Evolutionary conservation across 2,329 filamentous ascomycete genomes (phyloP).

Genomic region (Drechslerella dactyloides): DNA sequence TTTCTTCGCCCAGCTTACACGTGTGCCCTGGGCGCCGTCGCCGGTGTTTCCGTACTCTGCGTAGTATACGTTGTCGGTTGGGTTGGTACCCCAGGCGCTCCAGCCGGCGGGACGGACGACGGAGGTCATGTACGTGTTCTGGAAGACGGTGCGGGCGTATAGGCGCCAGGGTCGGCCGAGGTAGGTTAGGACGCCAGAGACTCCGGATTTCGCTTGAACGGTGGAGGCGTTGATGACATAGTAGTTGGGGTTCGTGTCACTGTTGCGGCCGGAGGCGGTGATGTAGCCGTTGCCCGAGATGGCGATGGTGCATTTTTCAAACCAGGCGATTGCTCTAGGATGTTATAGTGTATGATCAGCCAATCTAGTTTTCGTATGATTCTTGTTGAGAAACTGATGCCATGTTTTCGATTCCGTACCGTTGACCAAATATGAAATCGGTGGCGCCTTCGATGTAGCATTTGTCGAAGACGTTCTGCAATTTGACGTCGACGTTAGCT

Average conservation of each 20-base stretch:
- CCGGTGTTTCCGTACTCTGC: conserved; percentile 69
- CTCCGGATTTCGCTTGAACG: conserved; percentile 59
- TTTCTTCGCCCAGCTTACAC: conserved; percentile 58
- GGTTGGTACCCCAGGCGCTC: conserved; percentile 63
- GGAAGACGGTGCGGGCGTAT: conserved; percentile 64
- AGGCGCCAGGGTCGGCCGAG: conserved; percentile 65
- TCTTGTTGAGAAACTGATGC: neutral
- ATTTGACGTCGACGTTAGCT: neutral
- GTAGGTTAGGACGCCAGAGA: conserved; percentile 59
- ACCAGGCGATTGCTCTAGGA: conserved; percentile 62
- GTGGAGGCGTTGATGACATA: conserved; percentile 66
- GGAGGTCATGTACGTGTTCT: conserved; percentile 62
- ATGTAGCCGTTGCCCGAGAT: conserved; percentile 62
- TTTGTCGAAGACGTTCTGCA: conserved; percentile 64
- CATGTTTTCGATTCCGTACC: neutral
- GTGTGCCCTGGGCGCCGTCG: conserved; percentile 63
- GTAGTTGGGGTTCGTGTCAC: conserved; percentile 59
- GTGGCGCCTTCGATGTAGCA: conserved; percentile 66
- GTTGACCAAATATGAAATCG: conserved; percentile 68
- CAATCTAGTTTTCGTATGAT: neutral
- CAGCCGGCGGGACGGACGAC: conserved; percentile 69
- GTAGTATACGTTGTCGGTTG: conserved; percentile 64
- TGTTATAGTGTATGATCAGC: no score
- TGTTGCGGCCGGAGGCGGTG: conserved; percentile 61
- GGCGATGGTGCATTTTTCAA: conserved; percentile 62